Base-by-base conservation (phyloP, 805 yeast genomes). In the Metschnikowia cubensis region DNA sequence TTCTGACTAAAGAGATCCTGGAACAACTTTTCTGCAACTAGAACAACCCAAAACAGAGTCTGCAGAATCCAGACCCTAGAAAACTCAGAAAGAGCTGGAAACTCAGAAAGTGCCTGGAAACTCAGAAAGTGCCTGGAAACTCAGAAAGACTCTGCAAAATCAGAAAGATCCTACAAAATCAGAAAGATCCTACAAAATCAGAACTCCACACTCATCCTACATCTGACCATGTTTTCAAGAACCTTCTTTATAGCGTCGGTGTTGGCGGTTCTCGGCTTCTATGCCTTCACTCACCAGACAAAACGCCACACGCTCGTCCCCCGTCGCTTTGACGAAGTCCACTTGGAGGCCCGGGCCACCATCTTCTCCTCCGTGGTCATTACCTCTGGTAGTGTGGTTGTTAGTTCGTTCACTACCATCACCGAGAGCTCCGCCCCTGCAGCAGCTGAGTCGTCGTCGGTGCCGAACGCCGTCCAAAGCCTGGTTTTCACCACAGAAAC, bases 291-390 rank as follows among this genome's bases (percentile, higher is more conserved):
- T 13, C 5, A n/a, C 46, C 46, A 22, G 7, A 13, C 39, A 20
- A 25, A 11, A 32, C 36, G n/a, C 14, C 35, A 42, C n/a, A 32
- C 21, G 8, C 21, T 33, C 2, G 10, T 14, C 11, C 45, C 37
- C 14, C 45, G 45, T 15, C 22, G n/a, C 17, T 13, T 14, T 10
- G 29, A 41, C 3, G 44, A 31, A 3, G 45, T 42, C 11, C 17
- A 29, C n/a, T 42, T 42, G 37, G 37, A 42, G 37, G 45, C 45
- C 6, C 17, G 45, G 20, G 45, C 36, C 10, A 42, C 35, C 17
- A 13, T 8, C 15, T n/a, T 15, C 34, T 43, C 46, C 20, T n/a
- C 35, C 6, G 25, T 43, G 6, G 10, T 21, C 6, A 6, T 25
- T 1, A 15, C 20, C 4, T 3, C 39, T 2, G 35, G 33, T 22